Percentiles rank a stretch among this genome's conserved stretches.
phyloP scores from a whole-genome alignment of 2,329 filamentous ascomycete species.

The Pseudomassariella vexata region DNA sequence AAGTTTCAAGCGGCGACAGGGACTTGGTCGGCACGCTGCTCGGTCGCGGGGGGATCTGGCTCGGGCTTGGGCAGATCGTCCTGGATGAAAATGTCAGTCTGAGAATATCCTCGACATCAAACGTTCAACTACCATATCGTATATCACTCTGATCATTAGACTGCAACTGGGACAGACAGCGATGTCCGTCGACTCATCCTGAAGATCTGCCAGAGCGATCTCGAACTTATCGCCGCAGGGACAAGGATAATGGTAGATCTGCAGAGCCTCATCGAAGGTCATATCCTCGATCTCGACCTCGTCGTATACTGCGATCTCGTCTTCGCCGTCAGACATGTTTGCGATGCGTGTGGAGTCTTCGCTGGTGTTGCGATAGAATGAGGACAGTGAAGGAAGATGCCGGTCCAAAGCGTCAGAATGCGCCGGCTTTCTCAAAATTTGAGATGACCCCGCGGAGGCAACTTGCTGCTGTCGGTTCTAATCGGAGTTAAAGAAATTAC shows the following conservation, averaged over 20 bases:
- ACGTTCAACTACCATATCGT: conserved; percentile 82
- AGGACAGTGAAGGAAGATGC: not conserved
- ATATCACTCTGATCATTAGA: conserved; percentile 93
- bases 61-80: conserved; percentile 24
- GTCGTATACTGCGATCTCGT: conserved; percentile 74
- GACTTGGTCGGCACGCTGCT: conserved; percentile 18
- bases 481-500: too few relatives aligned
- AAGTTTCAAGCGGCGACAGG: conserved; percentile 19
- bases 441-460: conserved; percentile 2
- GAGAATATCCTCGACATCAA: conserved; percentile 24
- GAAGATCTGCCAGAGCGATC: conserved; percentile 76
- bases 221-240: conserved; percentile 97
- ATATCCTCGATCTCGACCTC: conserved; percentile 99
- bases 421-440: conserved; percentile 3
- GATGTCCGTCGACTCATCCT: conserved; percentile 79
- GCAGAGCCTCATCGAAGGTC: conserved; percentile 75
- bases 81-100: conserved; percentile 8
- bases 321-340: conserved; percentile 58
- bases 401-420: not conserved
- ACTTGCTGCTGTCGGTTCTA: too few relatives aligned
- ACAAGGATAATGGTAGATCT: conserved; percentile 94
- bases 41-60: conserved; percentile 17
- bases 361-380: not conserved
- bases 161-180: conserved; percentile 98
- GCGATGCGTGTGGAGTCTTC: not conserved